A percentile compares a stretch with the other conserved stretches of the same genome.
phyloP scores from a whole-genome alignment of 441 rosid species.

The Pelargonium australe region DNA sequence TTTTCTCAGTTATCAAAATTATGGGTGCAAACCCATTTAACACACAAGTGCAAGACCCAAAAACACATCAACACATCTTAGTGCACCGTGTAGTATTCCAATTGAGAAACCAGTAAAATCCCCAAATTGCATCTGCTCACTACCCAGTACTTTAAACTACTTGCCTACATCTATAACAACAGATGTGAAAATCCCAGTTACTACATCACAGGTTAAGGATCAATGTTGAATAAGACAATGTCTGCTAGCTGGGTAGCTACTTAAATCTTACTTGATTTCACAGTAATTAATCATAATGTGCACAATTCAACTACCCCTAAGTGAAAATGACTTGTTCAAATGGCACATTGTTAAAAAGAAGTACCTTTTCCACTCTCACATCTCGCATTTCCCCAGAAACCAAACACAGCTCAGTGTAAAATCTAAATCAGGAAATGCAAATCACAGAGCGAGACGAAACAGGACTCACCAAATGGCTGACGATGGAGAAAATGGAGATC shows the following conservation, averaged over 20 bases:
- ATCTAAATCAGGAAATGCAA: no score
- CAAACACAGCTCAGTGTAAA: not conserved
- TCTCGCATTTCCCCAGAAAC: not conserved
- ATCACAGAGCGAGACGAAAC: not conserved
- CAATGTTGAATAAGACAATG: not conserved
- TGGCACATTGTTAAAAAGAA: no score
- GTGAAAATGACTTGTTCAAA: no score
- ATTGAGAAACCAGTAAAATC: constrained; percentile 9
- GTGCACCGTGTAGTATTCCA: not conserved
- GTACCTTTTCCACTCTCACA: no score
- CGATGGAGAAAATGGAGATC: constrained; percentile 61
- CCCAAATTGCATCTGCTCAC: not conserved
- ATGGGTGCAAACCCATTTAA: no score
- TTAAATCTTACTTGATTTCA: not conserved
- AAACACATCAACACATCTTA: no score
- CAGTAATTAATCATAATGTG: not conserved
- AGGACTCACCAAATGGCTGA: constrained; percentile 60
- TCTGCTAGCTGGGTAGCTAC: not conserved
- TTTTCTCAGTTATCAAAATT: no score
- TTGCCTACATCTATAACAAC: not conserved
- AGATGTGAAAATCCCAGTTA: not conserved
- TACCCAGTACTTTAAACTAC: not conserved
- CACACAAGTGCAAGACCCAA: no score
- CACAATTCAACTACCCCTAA: not conserved
- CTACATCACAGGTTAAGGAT: not conserved